Evolutionary conservation across 31 red algal genomes (phyloP).

Genomic region (Porphyra umbilicalis): DNA sequence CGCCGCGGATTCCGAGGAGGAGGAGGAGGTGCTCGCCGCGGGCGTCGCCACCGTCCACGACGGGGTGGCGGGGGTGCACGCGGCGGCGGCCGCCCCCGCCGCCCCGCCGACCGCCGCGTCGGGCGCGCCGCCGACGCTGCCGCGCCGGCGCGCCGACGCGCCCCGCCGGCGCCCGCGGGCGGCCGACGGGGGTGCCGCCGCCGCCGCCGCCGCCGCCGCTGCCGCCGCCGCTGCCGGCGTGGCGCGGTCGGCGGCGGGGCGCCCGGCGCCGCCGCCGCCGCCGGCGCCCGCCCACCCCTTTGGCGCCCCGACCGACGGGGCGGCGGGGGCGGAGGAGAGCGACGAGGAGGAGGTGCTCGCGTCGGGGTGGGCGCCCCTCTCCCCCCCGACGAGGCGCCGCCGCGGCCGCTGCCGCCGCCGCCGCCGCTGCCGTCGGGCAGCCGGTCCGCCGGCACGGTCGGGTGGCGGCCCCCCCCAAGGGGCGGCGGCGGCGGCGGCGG

Average conservation of each 20-base stretch:
- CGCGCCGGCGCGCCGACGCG: too few relatives aligned
- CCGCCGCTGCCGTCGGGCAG: neutral
- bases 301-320: neutral
- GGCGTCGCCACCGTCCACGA: too few relatives aligned
- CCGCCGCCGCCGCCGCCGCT: too few relatives aligned
- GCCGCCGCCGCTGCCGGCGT: too few relatives aligned
- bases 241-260: too few relatives aligned
- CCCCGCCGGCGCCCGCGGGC: too few relatives aligned
- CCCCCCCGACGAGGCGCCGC: neutral
- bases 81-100: too few relatives aligned
- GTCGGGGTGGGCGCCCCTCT: neutral
- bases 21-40: slow-evolving; percentile 1
- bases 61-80: too few relatives aligned
- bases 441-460: neutral
- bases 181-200: too few relatives aligned
- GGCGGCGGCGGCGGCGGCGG: neutral
- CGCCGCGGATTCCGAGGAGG: neutral
- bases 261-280: neutral
- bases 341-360: neutral
- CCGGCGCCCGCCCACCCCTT: neutral
- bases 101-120: too few relatives aligned
- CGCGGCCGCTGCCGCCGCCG: neutral
- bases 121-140: too few relatives aligned
- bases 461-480: neutral
- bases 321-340: neutral